These are phyloP conservation scores for Ustilago cynodontis DNA, from an alignment of 1,284 basidiomycete species.

Conservation along the genomic window DNA sequence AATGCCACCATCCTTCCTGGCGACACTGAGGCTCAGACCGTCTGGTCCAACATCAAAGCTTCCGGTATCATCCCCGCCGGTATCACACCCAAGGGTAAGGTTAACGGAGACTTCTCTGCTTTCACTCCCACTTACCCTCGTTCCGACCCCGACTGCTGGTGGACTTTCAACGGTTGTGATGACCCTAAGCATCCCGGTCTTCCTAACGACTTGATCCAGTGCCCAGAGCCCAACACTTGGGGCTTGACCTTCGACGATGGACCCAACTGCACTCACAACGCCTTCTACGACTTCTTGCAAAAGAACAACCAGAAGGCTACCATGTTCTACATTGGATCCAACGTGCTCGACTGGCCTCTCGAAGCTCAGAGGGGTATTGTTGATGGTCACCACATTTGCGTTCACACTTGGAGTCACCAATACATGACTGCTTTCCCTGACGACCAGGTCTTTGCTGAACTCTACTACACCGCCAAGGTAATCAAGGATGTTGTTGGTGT, in stretches of 20 bases:
- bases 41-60: constrained; percentile 64
- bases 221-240: constrained; percentile 73
- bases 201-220: constrained; percentile 69
- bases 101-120: constrained; percentile 41
- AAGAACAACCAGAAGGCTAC: constrained; percentile 73
- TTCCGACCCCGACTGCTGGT: constrained; percentile 67
- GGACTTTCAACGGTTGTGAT: constrained; percentile 61
- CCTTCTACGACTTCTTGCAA: constrained; percentile 73
- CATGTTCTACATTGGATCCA: constrained; percentile 73
- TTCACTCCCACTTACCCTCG: constrained; percentile 50
- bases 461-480: constrained; percentile 73
- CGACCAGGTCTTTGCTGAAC: constrained; percentile 74
- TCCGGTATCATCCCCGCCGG: constrained; percentile 68
- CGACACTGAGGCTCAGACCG: constrained; percentile 70
- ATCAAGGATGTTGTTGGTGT: constrained; percentile 74
- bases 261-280: constrained; percentile 72
- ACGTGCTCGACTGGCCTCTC: constrained; percentile 74
- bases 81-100: constrained; percentile 68
- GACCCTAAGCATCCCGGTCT: constrained; percentile 66
- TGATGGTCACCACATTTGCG: constrained; percentile 66
- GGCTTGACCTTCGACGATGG: constrained; percentile 74
- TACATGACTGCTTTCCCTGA: constrained; percentile 73
- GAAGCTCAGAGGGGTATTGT: constrained; percentile 73
- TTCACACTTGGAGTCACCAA: constrained; percentile 71
- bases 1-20: constrained; percentile 69